phyloP scores from a whole-genome alignment of 805 yeast genomes.

The Pichia californica region DNA sequence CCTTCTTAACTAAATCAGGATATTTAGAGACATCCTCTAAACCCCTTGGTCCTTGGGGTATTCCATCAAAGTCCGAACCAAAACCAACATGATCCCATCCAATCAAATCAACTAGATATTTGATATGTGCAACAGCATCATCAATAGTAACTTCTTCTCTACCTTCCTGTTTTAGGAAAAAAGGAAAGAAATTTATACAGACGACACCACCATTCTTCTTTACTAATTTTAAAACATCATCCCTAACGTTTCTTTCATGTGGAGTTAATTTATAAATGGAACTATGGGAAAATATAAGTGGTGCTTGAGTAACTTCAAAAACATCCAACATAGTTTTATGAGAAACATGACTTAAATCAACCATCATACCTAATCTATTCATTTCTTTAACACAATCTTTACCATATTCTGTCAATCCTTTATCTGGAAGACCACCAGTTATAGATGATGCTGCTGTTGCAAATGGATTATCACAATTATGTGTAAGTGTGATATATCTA shows the following conservation, averaged over 20 bases:
- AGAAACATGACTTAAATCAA: constrained; percentile 47
- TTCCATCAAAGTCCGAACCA: constrained; percentile 53
- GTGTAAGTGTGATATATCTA: constrained; percentile 48
- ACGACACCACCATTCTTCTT: constrained; percentile 44
- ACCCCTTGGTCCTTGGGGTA: constrained; percentile 38
- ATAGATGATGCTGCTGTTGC: constrained; percentile 49
- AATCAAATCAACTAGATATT: constrained; percentile 36
- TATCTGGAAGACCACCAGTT: constrained; percentile 39
- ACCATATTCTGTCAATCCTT: constrained; percentile 40
- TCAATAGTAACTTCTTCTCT: constrained; percentile 38
- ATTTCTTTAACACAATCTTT: constrained; percentile 37
- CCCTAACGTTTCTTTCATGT: constrained; percentile 44
- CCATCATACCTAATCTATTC: constrained; percentile 51
- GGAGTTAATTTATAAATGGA: constrained; percentile 35
- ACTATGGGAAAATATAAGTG: constrained; percentile 48
- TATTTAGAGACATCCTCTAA: constrained; percentile 52
- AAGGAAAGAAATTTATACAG: constrained; percentile 42
- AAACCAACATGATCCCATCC: constrained; percentile 52
- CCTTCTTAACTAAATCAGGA: constrained; percentile 38
- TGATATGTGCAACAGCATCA: constrained; percentile 42
- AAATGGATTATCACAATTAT: constrained; percentile 52
- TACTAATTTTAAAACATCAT: constrained; percentile 37
- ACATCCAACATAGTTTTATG: constrained; percentile 43
- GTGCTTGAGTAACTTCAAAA: constrained; percentile 35
- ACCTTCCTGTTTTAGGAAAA: constrained; percentile 27